Evolutionary conservation across 306 rosid genomes (phyloP).

Genomic region (Prunus kanzakura): DNA sequence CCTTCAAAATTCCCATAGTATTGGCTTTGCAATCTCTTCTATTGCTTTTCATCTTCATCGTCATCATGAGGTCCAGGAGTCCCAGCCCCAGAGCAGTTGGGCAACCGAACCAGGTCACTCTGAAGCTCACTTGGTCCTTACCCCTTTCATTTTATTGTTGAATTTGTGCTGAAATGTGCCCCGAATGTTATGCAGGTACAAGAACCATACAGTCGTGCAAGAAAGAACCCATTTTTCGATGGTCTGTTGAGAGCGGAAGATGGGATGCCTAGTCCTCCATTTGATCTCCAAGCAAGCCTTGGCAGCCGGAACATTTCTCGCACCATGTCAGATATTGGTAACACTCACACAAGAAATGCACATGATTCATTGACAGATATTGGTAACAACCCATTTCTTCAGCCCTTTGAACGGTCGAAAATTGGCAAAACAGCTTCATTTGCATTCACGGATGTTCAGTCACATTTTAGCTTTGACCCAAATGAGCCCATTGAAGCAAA

Average conservation of each 20-base stretch:
- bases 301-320: constrained; percentile 17
- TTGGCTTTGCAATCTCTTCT: neutral
- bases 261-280: constrained; percentile 17
- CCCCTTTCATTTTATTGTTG: neutral
- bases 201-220: constrained; percentile 39
- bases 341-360: constrained; percentile 16
- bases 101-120: constrained; percentile 16
- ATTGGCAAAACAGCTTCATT: constrained; percentile 34
- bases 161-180: constrained; percentile 10
- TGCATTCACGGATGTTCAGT: constrained; percentile 27
- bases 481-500: constrained; percentile 30
- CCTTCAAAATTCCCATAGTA: constrained; percentile 9
- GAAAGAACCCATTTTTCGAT: constrained; percentile 46
- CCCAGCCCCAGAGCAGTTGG: constrained; percentile 5
- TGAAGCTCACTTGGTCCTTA: neutral
- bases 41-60: neutral
- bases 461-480: constrained; percentile 23
- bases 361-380: constrained; percentile 30
- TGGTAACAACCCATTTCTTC: neutral
- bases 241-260: constrained; percentile 33
- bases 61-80: constrained; percentile 17
- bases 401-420: constrained; percentile 31
- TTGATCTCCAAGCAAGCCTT: constrained; percentile 13
- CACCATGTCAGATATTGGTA: constrained; percentile 35
- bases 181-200: constrained; percentile 37